Evolutionary conservation across 345 rosid species (phyloP).

Genomic region (Brassica carinata): DNA sequence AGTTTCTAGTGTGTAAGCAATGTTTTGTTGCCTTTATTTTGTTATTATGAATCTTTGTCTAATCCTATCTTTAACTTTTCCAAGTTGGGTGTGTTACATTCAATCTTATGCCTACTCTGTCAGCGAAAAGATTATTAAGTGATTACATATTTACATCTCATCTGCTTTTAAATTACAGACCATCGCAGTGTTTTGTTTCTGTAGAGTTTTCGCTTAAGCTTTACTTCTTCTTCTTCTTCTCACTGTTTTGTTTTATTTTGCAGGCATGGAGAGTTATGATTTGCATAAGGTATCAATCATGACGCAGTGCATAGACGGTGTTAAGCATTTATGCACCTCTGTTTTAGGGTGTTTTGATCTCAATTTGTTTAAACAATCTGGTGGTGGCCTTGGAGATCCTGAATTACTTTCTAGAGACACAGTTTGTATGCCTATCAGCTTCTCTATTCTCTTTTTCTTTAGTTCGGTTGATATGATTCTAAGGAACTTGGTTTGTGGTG

Average conservation of each 20-base stretch:
- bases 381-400: constrained; percentile 81
- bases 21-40: background rate
- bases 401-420: constrained; percentile 95
- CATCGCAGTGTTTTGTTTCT: background rate
- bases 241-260: constrained; percentile 20
- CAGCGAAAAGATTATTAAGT: background rate
- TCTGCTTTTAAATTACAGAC: background rate
- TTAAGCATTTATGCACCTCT: constrained; percentile 62
- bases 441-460: background rate
- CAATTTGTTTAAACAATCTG: constrained; percentile 63
- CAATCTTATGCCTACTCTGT: background rate
- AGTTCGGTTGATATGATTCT: background rate
- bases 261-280: constrained; percentile 85
- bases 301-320: constrained; percentile 86
- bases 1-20: constrained; percentile 14
- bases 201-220: background rate
- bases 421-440: constrained; percentile 65
- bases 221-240: constrained; percentile 1
- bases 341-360: constrained; percentile 78
- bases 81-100: background rate
- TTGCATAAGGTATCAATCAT: constrained; percentile 54
- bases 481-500: constrained; percentile 19
- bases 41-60: constrained; percentile 2
- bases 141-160: background rate
- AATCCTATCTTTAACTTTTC: background rate